These are phyloP conservation scores for Fusarium continuum DNA, from an alignment of 2,329 filamentous ascomycete genomes.

Conservation along the genomic window DNA sequence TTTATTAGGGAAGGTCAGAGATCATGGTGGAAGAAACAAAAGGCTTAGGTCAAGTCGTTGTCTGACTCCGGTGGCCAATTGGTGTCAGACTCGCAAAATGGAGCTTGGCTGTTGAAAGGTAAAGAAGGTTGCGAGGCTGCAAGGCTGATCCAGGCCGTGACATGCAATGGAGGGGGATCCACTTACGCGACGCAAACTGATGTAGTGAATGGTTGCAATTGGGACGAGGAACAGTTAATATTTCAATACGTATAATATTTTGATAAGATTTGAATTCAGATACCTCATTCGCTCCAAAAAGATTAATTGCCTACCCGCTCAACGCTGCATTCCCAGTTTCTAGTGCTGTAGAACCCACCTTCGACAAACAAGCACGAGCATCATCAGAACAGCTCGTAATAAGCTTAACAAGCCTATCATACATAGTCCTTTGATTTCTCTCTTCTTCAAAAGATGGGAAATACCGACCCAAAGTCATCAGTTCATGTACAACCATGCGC, in stretches of 20 bases:
- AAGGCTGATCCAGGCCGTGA: constrained; percentile 47
- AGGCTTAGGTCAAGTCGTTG: constrained; percentile 10
- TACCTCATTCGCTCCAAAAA: too few species aligned
- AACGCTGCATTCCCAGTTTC: too few species aligned
- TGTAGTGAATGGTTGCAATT: not conserved
- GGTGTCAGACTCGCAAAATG: constrained; percentile 28
- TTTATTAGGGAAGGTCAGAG: constrained; percentile 15
- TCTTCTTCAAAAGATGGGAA: not conserved
- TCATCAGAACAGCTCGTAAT: not conserved
- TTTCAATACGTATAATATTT: too few species aligned
- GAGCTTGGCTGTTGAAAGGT: constrained; percentile 37
- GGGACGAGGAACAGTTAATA: not conserved
- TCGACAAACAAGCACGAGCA: too few species aligned
- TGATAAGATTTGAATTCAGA: too few species aligned
- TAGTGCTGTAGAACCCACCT: too few species aligned
- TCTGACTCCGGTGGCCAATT: constrained; percentile 41
- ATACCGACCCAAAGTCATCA: constrained; percentile 6
- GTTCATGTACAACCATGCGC: constrained; percentile 20
- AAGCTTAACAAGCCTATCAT: not conserved
- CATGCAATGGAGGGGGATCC: constrained; percentile 35
- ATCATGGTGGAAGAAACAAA: constrained; percentile 29
- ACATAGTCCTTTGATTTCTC: not conserved
- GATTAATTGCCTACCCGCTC: too few species aligned
- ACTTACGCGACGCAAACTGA: constrained; percentile 14
- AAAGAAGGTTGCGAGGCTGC: constrained; percentile 48